These are phyloP conservation scores for Scheffersomyces lignosus DNA, from an alignment of 805 yeast genomes.

Conservation along the genomic window DNA sequence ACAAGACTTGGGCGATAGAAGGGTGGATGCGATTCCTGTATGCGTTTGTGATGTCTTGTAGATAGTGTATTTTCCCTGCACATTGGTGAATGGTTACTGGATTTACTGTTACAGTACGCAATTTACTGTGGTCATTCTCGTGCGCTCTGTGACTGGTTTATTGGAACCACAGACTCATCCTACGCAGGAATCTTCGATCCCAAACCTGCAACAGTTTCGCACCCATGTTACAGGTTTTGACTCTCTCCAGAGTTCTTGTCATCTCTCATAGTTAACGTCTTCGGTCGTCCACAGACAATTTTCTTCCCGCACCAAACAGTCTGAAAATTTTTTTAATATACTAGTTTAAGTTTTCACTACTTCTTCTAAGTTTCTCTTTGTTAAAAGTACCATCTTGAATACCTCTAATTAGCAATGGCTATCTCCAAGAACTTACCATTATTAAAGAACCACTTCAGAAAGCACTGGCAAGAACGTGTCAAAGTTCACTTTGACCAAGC, in stretches of 20 bases:
- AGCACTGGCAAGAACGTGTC: slow-evolving; percentile 99
- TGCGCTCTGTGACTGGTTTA: background rate
- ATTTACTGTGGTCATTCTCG: background rate
- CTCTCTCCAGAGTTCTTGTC: no score
- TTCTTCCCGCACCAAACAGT: background rate
- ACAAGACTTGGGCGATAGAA: background rate
- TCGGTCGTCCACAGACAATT: no score
- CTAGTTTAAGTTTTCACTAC: slow-evolving; percentile 3
- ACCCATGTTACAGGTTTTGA: no score
- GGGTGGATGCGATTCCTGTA: background rate
- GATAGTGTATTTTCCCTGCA: no score
- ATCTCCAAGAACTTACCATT: slow-evolving; percentile 98
- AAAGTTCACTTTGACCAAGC: slow-evolving; percentile 99
- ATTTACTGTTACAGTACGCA: no score
- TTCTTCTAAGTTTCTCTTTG: slow-evolving; percentile 11
- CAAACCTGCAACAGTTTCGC: no score
- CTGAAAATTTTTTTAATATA: slow-evolving; percentile 14
- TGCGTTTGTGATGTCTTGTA: background rate
- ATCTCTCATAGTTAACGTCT: slow-evolving; percentile 1
- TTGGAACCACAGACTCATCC: no score
- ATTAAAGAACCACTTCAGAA: slow-evolving; percentile 99
- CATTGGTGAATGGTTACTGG: no score
- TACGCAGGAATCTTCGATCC: no score
- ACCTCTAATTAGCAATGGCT: slow-evolving; percentile 55
- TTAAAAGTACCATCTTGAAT: slow-evolving; percentile 8